Evolutionary conservation across 75 land plant species (phyloP).

Genomic region (Cunninghamia lanceolata): DNA sequence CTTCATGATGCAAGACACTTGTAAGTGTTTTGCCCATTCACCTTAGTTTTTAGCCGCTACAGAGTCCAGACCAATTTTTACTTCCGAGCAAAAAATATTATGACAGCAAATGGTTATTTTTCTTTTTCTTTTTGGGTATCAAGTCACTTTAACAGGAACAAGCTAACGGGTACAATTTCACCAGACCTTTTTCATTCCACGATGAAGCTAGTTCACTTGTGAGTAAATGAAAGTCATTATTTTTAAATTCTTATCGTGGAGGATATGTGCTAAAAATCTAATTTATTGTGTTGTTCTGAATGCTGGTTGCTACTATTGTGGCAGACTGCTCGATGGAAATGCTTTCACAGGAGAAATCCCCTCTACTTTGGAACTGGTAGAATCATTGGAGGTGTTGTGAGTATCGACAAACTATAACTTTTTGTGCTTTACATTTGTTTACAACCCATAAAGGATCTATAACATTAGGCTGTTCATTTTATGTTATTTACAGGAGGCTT

Average conservation of each 20-base stretch:
- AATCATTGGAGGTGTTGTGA: conserved; percentile 57
- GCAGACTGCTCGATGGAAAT: conserved; percentile 42
- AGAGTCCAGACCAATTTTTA: not conserved
- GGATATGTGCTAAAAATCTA: not conserved
- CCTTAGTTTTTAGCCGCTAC: not conserved
- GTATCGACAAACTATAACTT: conserved; percentile 18
- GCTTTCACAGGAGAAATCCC: conserved; percentile 35
- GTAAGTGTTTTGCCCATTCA: conserved; percentile 27
- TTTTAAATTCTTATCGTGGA: not conserved
- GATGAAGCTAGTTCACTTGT: conserved; percentile 53
- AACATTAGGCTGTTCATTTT: not conserved
- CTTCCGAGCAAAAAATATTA: not conserved
- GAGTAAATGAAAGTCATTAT: conserved; percentile 21
- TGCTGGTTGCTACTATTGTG: not conserved
- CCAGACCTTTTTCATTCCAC: conserved; percentile 35
- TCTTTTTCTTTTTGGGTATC: not conserved
- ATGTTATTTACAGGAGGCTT: conserved; percentile 36
- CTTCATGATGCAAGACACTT: conserved; percentile 39
- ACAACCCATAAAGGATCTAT: not conserved
- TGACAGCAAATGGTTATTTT: not conserved
- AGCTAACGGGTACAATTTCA: conserved; percentile 48
- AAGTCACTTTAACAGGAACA: conserved; percentile 60
- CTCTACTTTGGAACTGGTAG: conserved; percentile 28
- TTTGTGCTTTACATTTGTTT: not conserved
- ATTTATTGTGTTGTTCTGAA: not conserved